Percentiles rank a stretch among this genome's conserved stretches.
Conservation (phyloP, 805 yeast species). For the Debaryomyces castellii region DNA sequence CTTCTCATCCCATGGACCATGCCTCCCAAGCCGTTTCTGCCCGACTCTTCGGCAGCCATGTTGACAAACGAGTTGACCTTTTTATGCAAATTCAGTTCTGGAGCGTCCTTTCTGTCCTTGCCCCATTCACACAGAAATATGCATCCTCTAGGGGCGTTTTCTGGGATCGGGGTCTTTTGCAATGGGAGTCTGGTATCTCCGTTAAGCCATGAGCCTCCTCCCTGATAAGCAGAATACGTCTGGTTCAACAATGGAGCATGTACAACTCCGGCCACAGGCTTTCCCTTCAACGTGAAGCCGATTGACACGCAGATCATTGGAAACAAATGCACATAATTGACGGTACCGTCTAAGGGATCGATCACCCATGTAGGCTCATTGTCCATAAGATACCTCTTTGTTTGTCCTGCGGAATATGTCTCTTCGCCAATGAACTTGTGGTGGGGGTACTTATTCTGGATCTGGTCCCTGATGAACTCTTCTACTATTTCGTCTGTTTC, state of each 20-base stretch:
- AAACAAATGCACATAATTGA: conserved; percentile 13
- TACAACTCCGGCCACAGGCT: conserved; percentile 12
- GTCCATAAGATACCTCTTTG: conserved; percentile 9
- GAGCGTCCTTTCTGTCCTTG: conserved; percentile 11
- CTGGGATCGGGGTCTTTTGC: conserved; percentile 7
- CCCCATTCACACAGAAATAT: conserved; percentile 17
- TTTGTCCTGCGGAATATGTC: conserved; percentile 12
- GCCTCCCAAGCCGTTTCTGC: conserved; percentile 7
- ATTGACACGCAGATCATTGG: conserved; percentile 15
- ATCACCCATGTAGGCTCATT: conserved; percentile 14
- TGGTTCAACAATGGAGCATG: conserved; percentile 14
- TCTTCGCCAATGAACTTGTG: conserved; percentile 15
- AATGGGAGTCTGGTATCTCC: conserved; percentile 7
- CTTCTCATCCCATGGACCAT: conserved; percentile 12
- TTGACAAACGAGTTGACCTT: conserved; percentile 11
- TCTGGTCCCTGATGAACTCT: conserved; percentile 8
- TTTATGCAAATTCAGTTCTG: conserved; percentile 9
- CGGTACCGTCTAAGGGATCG: conserved; percentile 16
- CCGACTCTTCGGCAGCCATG: conserved; percentile 11
- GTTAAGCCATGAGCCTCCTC: conserved; percentile 14
- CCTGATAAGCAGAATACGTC: conserved; percentile 12
- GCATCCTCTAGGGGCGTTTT: conserved; percentile 13
- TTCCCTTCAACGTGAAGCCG: conserved; percentile 12
- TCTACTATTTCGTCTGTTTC: conserved; percentile 13
- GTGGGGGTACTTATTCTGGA: conserved; percentile 7